Percentiles rank a stretch among this genome's conserved stretches.
These are phyloP conservation scores for Leptographium flavum DNA, from an alignment of 2,329 filamentous ascomycete species.

Conservation along the genomic window DNA sequence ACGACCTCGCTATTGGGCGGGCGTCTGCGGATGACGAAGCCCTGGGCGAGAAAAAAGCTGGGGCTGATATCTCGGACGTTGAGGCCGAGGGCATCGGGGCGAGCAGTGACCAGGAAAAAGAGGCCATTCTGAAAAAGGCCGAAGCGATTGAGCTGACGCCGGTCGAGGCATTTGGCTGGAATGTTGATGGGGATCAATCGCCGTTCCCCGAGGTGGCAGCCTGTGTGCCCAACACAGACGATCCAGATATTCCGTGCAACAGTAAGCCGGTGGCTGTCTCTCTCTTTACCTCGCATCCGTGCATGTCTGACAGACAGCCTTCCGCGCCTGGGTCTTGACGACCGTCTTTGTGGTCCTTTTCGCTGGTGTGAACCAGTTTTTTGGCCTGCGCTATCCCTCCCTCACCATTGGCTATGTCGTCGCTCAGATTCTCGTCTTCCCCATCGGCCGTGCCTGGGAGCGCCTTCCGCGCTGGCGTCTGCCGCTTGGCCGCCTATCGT, in stretches of 20 bases:
- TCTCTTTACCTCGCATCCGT: not conserved
- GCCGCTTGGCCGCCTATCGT: constrained; percentile 14
- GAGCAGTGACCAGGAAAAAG: not conserved
- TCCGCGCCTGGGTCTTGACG: constrained; percentile 6
- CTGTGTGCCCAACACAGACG: constrained; percentile 8
- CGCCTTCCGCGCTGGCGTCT: constrained; percentile 36
- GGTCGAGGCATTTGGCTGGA: constrained; percentile 3
- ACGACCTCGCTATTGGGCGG: too few relatives aligned
- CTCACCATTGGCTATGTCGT: constrained; percentile 42
- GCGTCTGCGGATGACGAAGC: not conserved
- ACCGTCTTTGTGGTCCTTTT: constrained; percentile 7
- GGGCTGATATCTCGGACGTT: not conserved
- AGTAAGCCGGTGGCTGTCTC: constrained; percentile 3
- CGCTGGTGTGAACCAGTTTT: constrained; percentile 7
- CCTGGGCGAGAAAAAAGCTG: not conserved
- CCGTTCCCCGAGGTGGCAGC: constrained; percentile 7
- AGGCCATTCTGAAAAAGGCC: not conserved
- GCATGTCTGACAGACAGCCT: not conserved
- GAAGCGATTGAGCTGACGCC: constrained; percentile 4
- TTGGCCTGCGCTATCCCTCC: constrained; percentile 20
- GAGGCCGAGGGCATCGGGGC: not conserved
- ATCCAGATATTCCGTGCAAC: constrained; percentile 5
- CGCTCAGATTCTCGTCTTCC: constrained; percentile 41
- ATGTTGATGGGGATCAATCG: constrained; percentile 6
- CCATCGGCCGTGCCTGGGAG: constrained; percentile 38